A percentile compares a stretch with the other conserved stretches of the same genome.
These are phyloP conservation scores for Quercus agrifolia DNA, from an alignment of 306 rosid genomes.

Conservation along the genomic window DNA sequence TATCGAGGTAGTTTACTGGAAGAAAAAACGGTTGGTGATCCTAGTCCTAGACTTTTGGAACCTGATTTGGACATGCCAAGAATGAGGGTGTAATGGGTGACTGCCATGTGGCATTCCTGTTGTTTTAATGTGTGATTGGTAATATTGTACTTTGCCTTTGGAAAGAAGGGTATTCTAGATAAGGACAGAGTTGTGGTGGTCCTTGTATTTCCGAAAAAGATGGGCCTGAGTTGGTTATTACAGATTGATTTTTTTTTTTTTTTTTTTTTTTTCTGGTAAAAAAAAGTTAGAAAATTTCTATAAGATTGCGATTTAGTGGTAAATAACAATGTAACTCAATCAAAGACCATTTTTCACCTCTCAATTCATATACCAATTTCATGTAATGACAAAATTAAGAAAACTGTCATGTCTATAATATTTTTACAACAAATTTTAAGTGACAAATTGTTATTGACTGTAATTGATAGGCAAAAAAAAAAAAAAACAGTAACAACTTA, in stretches of 20 bases:
- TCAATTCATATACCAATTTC: background rate
- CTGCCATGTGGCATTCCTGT: background rate
- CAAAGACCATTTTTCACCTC: background rate
- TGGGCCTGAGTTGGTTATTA: no score
- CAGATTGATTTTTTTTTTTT: no score
- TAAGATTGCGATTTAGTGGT: background rate
- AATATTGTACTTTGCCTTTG: background rate
- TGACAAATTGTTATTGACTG: accelerated
- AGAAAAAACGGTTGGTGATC: constrained; percentile 3
- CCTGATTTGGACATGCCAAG: background rate
- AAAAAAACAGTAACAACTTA: no score
- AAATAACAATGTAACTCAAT: background rate
- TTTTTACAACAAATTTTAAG: no score
- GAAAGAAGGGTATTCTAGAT: background rate
- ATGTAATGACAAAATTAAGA: no score
- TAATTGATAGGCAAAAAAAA: no score
- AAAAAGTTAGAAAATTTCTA: background rate
- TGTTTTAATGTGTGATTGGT: background rate
- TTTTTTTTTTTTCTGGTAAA: background rate
- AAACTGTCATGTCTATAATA: accelerated
- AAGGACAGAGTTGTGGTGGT: background rate
- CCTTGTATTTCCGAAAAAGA: background rate
- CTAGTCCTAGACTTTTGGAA: background rate
- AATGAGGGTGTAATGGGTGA: background rate
- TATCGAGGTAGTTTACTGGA: background rate